Evolutionary conservation across 176 grass and related monocot species (phyloP), one percentile per base, ranked within the genome.

Genomic region (Rhynchospora breviuscula): DNA sequence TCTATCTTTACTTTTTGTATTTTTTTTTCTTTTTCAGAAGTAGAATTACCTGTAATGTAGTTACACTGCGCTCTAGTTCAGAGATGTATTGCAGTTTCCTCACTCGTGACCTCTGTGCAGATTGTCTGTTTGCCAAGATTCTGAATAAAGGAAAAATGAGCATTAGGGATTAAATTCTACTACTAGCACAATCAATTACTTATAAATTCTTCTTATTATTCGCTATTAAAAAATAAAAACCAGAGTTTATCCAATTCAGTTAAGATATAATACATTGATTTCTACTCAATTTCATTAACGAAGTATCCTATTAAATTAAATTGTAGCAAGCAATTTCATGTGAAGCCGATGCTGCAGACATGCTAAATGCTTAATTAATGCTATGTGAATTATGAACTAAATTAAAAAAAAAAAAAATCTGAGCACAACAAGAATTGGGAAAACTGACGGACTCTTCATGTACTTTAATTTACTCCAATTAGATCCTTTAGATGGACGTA

Each of bases 11-110:
- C 9, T 8, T 52, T 52, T 10, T 52, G 19, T 47, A n/a, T 72
- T 48, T 71, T 3, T 46, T 29, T 67, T 67, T 43, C 10, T 25
- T 10, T 7, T 61, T 25, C 67, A 13, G 57, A 35, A 74, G 49
- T 10, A 75, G 8, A 71, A 80, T 84, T 53, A 93, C 96, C 91
- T 99, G 96, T 71, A 99, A 92, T 22, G 89, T 78, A 10, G 96
- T 92, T 31, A 95, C 96, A 54, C 96, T 99, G 46, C 93, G 96
- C 67, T 99, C 96, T 64, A 99, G 91, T 83, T 99, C 96, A 1
- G 96, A 99, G 69, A 93, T 93, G 85, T 99, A 99, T 18, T 99
- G 96, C 71, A 99, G 87, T 86, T 99, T 99, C 83, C 96, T 79
- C 26, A 99, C 96, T 65, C 96, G 87, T 76, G 96, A 99, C 60